Evolutionary conservation across 257 asterid species (phyloP).

Genomic region (Euphrasia confusa): DNA sequence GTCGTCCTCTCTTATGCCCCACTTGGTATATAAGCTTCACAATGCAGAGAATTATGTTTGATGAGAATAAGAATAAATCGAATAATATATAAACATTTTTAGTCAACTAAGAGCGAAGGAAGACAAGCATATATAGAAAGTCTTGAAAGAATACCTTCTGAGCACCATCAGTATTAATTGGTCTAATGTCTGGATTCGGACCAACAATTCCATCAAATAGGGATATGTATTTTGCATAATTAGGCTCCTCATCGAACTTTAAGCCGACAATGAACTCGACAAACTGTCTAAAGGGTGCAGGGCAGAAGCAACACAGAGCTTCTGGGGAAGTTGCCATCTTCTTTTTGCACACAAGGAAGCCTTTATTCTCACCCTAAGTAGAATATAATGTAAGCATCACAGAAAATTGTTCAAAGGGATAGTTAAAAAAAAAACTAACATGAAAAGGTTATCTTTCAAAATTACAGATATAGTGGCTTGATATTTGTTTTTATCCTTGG

Average conservation of each 20-base stretch:
- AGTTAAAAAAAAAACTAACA: neutral
- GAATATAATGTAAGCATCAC: conserved; percentile 17
- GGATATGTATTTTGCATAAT: conserved; percentile 49
- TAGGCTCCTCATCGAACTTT: conserved; percentile 60
- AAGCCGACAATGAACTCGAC: conserved; percentile 48
- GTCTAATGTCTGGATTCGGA: conserved; percentile 53
- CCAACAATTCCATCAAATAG: conserved; percentile 55
- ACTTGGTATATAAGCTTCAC: conserved; percentile 46
- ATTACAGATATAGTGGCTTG: neutral
- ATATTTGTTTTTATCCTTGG: neutral
- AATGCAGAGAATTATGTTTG: neutral
- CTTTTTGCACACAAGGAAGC: conserved; percentile 53
- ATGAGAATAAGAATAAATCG: neutral
- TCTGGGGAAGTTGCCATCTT: conserved; percentile 59
- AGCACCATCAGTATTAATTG: conserved; percentile 59
- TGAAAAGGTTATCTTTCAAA: neutral
- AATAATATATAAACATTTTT: conserved; percentile 5
- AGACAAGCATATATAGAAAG: neutral
- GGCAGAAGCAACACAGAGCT: conserved; percentile 45
- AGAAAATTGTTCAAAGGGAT: neutral
- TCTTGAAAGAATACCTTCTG: conserved; percentile 36
- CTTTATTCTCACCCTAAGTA: conserved; percentile 50
- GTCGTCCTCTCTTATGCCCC: conserved; percentile 54
- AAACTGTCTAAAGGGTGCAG: conserved; percentile 46
- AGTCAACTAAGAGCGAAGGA: neutral